Conservation (phyloP, 2,329 filamentous ascomycete species). For the Aspergillus chevalieri region DNA sequence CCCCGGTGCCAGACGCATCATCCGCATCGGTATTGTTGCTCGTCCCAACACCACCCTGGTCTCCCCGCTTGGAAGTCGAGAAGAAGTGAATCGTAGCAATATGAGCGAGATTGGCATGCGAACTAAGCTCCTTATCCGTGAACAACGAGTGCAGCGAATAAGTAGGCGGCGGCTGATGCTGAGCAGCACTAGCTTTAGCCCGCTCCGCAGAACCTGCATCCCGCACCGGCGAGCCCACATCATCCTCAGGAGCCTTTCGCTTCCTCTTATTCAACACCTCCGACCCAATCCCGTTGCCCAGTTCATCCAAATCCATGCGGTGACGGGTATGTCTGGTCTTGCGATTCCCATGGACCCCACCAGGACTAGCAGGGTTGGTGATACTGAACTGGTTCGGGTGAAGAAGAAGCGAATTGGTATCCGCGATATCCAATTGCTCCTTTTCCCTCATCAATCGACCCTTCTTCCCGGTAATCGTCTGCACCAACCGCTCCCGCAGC, state of each 20-base stretch:
- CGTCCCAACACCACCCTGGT: conserved; percentile 33
- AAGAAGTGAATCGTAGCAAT: conserved; percentile 54
- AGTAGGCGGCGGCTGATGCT: conserved; percentile 53
- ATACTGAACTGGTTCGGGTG: conserved; percentile 63
- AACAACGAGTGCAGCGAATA: conserved; percentile 61
- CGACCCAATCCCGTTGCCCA: conserved; percentile 41
- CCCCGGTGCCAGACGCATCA: conserved; percentile 25
- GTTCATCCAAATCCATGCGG: conserved; percentile 48
- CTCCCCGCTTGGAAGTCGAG: conserved; percentile 47
- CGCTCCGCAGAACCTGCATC: conserved; percentile 47
- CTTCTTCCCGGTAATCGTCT: conserved; percentile 53
- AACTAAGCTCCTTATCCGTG: conserved; percentile 60
- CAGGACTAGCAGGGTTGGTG: conserved; percentile 57
- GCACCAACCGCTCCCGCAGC: conserved; percentile 56
- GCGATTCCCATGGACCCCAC: conserved; percentile 54
- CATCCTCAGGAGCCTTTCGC: conserved; percentile 53
- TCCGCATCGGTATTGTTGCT: conserved; percentile 39
- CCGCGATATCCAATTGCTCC: conserved; percentile 60
- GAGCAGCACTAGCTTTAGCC: conserved; percentile 47
- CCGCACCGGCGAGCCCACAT: conserved; percentile 53
- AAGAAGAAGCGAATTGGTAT: conserved; percentile 59
- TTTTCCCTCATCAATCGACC: conserved; percentile 57
- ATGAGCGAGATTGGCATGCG: conserved; percentile 57
- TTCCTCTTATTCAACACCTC: conserved; percentile 52
- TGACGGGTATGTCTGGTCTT: conserved; percentile 59